phyloP scores from a whole-genome alignment of 2,329 filamentous ascomycete genomes.

The Zymoseptoria ardabiliae region DNA sequence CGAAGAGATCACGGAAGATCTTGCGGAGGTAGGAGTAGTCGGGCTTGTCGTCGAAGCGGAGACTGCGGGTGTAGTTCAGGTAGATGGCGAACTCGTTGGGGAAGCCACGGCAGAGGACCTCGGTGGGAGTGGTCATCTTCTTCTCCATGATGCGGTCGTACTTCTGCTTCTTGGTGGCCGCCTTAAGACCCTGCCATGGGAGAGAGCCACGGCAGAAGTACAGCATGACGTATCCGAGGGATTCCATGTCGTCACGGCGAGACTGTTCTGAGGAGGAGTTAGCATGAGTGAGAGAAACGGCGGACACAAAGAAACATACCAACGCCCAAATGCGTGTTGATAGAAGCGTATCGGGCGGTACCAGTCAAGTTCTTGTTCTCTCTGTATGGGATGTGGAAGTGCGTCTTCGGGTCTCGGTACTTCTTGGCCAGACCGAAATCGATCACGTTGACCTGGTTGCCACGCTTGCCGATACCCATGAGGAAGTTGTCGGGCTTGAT shows the following conservation, averaged over 20 bases:
- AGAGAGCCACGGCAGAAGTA: conserved; percentile 99
- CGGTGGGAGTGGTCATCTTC: conserved; percentile 99
- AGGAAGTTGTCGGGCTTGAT: conserved; percentile 99
- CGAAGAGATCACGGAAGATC: conserved; percentile 99
- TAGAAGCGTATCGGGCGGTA: conserved; percentile 95
- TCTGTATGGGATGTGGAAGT: conserved; percentile 98
- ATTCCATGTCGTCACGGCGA: conserved; percentile 98
- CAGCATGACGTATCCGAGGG: conserved; percentile 97
- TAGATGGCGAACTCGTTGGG: conserved; percentile 99
- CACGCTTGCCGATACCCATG: conserved; percentile 98
- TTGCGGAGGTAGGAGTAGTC: conserved; percentile 99
- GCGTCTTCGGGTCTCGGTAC: conserved; percentile 98
- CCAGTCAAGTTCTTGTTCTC: conserved; percentile 99
- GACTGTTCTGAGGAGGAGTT: conserved; percentile 66
- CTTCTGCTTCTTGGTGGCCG: conserved; percentile 83
- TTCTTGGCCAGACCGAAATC: conserved; percentile 99
- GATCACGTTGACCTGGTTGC: conserved; percentile 98
- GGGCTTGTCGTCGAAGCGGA: conserved; percentile 98
- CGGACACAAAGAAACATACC: conserved; percentile 41
- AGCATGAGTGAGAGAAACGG: conserved; percentile 3
- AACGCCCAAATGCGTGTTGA: conserved; percentile 97
- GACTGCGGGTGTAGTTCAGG: conserved; percentile 96
- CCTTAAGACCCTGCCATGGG: conserved; percentile 82
- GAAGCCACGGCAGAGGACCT: conserved; percentile 97
- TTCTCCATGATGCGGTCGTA: conserved; percentile 99